Base-by-base conservation (phyloP, 2,329 filamentous ascomycete species). In the Epicoccum nigrum region DNA sequence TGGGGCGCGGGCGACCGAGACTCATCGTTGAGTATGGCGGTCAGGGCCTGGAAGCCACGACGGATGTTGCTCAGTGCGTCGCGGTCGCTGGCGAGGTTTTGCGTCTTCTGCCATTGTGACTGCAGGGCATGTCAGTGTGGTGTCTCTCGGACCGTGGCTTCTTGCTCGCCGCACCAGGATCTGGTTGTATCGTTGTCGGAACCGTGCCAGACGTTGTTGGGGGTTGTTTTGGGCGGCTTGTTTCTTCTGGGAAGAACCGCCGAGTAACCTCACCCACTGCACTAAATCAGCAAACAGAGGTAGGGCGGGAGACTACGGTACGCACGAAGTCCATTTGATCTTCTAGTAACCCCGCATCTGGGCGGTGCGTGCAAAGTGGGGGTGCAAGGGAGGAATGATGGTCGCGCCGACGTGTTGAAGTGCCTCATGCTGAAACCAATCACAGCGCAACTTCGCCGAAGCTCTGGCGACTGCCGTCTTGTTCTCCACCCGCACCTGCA, bases 1-100 rank as follows among this genome's bases (percentile, higher is more conserved):
- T 97, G 93, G 6, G 93, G 93, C 20, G 92, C 83, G 4, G 92
- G 91, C 34, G 91, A 86, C 60, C 92, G 88, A 54, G 89, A 90
- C 76, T 97, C 93, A 76, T 97, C 92, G 76, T 85, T 87, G 58
- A 97, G 86, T 64, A 96, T 87, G 60, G 78, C 76, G 52, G 81
- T 83, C 20, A 87, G 72, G 40, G 81, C 79, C 54, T 83, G 79
- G 55, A 87, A 78, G 55, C 77, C 79, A 52, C 73, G 74, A 48
- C 80, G 77, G 50, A 84, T 81, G 69, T 70, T 72, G 13, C 72
- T 74, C 37, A 81, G 70, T 19, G 81, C 77, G 35, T 79, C 76
- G 38, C 77, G 76, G 58, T 86, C 82, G 57, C 72, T 76, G 45
- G 77, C 71, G 13, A 81, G 73, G 40, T 79, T 74, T 43, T 79